Evolutionary conservation across 805 yeast genomes (phyloP), one percentile per base, ranked within the genome.

Genomic region (Diddensiella caesifluorescens): DNA sequence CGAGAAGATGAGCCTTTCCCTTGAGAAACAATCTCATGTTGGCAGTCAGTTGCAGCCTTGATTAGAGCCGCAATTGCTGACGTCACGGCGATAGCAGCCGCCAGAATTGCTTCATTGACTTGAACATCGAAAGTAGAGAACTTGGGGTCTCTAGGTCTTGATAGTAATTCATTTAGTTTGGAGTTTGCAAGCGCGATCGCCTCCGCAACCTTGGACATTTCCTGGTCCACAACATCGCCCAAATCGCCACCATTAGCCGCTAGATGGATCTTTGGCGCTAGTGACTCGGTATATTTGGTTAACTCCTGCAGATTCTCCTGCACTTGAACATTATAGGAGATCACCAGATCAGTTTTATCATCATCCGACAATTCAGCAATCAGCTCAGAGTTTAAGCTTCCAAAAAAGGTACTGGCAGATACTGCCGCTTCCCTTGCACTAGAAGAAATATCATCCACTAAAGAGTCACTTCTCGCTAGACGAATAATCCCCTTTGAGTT

Each of bases 81-180:
- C 1, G 90, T 84, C 22, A 87, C 80, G 9, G 87, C 84, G 44
- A 80, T 74, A 0, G 95, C 92, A 16, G 90, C 85, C 2, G 80
- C 67, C 33, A 87, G 64, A 44, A 88, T 77, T 0, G 90, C 83
- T 53, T 80, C 85, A 59, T 83, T 85, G 33, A 86, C 76, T 54
- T 80, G 81, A 39, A 78, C 60, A 48, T 83, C 81, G 30, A 73
- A 73, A 12, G 77, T 70, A 5, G 77, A 68, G 31, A 77, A 56
- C 13, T 67, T 62, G 18, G 83, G 77, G 50, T 75, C 73, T 28
- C 68, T 61, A 7, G 75, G 70, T 42, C 63, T 62, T n/a, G 60
- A 42, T 53, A 82, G 60, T 39, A 85, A 67, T 16, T 63, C 63
- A 9, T 65, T 68, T 47, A 87, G 71, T 47, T 76, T 79, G 25